Evolutionary conservation across 805 yeast genomes (phyloP).

Genomic region (Candida qinlingensis): DNA sequence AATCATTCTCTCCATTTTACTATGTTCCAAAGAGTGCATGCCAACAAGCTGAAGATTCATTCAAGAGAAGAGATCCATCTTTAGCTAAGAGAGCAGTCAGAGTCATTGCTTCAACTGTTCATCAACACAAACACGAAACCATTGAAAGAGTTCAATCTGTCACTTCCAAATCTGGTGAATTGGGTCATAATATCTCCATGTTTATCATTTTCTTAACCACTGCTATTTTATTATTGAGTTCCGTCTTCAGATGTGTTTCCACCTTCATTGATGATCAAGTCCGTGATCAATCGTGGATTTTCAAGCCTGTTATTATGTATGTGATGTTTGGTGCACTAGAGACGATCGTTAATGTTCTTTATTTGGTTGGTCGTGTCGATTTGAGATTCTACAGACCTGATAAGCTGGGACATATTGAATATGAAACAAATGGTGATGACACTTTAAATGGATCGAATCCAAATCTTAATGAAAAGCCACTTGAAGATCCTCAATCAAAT

Average conservation of each 20-base stretch:
- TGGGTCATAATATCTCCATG: slow-evolving; percentile 49
- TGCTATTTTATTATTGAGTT: slow-evolving; percentile 42
- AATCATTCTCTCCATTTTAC: slow-evolving; percentile 52
- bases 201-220: slow-evolving; percentile 39
- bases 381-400: slow-evolving; percentile 80
- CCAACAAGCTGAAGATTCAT: slow-evolving; percentile 40
- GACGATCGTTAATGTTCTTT: slow-evolving; percentile 47
- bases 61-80: slow-evolving; percentile 39
- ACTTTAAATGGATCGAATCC: slow-evolving; percentile 9
- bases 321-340: slow-evolving; percentile 67
- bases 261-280: slow-evolving; percentile 30
- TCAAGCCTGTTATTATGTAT: slow-evolving; percentile 56
- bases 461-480: slow-evolving; percentile 3
- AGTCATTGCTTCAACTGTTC: slow-evolving; percentile 54
- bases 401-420: slow-evolving; percentile 29
- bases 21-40: slow-evolving; percentile 52
- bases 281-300: slow-evolving; percentile 37
- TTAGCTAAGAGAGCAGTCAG: slow-evolving; percentile 28
- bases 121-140: slow-evolving; percentile 30
- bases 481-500: neutral
- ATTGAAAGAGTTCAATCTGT: slow-evolving; percentile 24
- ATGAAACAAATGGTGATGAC: slow-evolving; percentile 1
- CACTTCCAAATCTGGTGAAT: slow-evolving; percentile 28
- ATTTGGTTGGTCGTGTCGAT: slow-evolving; percentile 62
- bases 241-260: slow-evolving; percentile 45